Base-by-base conservation (phyloP, 1,139 yeast genomes). In the Diutina catenulata region DNA sequence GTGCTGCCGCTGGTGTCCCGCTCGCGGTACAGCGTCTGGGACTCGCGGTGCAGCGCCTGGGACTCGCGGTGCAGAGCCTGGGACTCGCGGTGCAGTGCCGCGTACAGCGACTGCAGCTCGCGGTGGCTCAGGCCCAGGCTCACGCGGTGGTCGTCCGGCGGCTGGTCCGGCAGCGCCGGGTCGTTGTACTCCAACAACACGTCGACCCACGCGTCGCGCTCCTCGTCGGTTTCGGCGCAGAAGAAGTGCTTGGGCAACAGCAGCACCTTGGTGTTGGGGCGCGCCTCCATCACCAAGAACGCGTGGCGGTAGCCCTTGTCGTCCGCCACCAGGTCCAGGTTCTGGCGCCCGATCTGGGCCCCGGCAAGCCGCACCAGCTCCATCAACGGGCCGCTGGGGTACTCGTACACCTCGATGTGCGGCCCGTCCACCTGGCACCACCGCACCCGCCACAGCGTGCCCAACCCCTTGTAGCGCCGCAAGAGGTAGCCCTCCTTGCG, bases 211-310 rank as follows among this genome's bases (percentile, higher is more conserved):
- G 68, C 68, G 47, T 83, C 94, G 39, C 95, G 71, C 49, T 86
- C 95, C 25, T 64, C 68, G 39, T 81, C 84, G 1, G 81, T 74
- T 53, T 87, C 95, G 2, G 94, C 86, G 57, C 94, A 86, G 43
- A 87, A 69, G 38, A 78, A 72, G 53, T 82, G 87, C 42, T 76
- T 77, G 2, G 74, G 70, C 27, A 52, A 62, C 16, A 69, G 61
- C 1, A 79, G 67, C n/a, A 72, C 57, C 37, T 74, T 70, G 21
- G 74, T 66, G 37, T 62, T 55, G 47, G 74, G 76, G 43, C 69
- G 72, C 5, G 73, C 68, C 51, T 84, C 95, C 60, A 74, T 64
- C 1, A 86, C 62, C 29, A 80, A 64, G 50, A 86, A 80, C 0
- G 91, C 94, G 59, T 83, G 88, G 41, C 84, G 65, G 40, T 78